Base-by-base conservation (phyloP, 2,329 filamentous ascomycete species). In the Curvularia hawaiiensis region DNA sequence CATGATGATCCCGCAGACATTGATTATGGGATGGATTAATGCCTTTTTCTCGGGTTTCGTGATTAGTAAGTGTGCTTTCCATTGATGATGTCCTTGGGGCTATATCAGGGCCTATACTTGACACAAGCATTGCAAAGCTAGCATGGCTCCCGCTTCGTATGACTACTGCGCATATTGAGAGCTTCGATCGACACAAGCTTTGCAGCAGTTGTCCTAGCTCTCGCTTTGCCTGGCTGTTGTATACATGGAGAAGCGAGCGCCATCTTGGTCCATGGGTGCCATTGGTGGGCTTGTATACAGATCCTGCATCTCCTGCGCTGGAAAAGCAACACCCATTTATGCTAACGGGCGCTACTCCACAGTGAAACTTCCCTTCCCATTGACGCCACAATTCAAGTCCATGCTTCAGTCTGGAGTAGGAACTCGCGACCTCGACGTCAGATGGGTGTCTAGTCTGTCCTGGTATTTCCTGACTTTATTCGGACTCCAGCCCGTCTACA, bases 11-110 rank as follows among this genome's bases (percentile, higher is more conserved):
- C 95, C 95, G 48, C 97, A 99, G 79, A 98, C 93, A 6, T 80
- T 99, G 75, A 99, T 99, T 67, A 99, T 99, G 95, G 95, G 94
- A 65, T 99, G 95, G 95, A 98, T 99, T 76, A 99, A 99, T 80
- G 93, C 95, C 0, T 99, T 98, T 75, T 99, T 99, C 72, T 96
- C 92, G 51, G 95, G 95, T 31, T 99, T 97, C 74, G 95, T 99
- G 47, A 97, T 99, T 62, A 92, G 92, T 96, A 82, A 71, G 87
- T 83, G 44, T 18, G 24, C 14, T 28, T 44, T 44, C 10, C 24
- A 4, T 44, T 18, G 14, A 14, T 28, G 41, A 44, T 3, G 24
- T n/a, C n/a, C 35, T 38, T 38, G 35, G 35, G 7, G 35, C 35
- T 18, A 18, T 18, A 8, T 38, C n/a, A 16, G 3, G 6, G n/a